Percentiles rank a stretch among this genome's conserved stretches.
Conservation (phyloP, 2,329 filamentous ascomycete genomes). For the Arthroderma uncinatum region DNA sequence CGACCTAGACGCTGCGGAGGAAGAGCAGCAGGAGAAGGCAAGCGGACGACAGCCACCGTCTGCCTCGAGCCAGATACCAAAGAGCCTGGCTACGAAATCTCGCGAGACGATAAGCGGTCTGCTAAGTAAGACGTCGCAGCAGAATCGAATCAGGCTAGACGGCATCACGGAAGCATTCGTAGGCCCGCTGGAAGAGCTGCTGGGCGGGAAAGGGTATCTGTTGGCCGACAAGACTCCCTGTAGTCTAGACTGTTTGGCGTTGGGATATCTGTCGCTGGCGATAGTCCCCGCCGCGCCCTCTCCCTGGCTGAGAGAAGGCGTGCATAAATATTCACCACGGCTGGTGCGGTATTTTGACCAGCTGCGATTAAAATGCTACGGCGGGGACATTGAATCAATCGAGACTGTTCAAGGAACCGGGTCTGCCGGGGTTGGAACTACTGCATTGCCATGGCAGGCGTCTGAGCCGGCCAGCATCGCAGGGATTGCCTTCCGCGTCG, state of each 20-base stretch:
- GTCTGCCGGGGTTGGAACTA: conserved; percentile 6
- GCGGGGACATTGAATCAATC: conserved; percentile 13
- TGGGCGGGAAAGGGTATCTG: conserved; percentile 40
- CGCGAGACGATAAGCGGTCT: conserved; percentile 50
- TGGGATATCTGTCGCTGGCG: conserved; percentile 70
- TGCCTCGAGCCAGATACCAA: conserved; percentile 30
- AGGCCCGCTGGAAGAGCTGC: conserved; percentile 55
- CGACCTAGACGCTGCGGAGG: conserved; percentile 46
- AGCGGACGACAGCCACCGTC: conserved; percentile 31
- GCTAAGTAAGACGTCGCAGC: conserved; percentile 57
- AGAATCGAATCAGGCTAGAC: conserved; percentile 64
- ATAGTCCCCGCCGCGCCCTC: conserved; percentile 50
- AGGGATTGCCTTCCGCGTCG: conserved; percentile 26
- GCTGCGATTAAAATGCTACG: conserved; percentile 30
- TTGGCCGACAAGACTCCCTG: conserved; percentile 44
- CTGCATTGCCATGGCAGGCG: conserved; percentile 28
- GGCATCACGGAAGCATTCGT: conserved; percentile 61
- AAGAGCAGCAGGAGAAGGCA: conserved; percentile 17
- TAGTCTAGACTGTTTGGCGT: conserved; percentile 65
- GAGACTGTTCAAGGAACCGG: conserved; percentile 7
- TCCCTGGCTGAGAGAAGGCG: conserved; percentile 49
- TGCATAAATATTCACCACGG: conserved; percentile 40
- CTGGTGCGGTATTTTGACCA: conserved; percentile 38
- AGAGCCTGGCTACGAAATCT: conserved; percentile 44
- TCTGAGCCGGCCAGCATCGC: conserved; percentile 24